Percentiles rank a stretch among this genome's conserved stretches.
phyloP scores from a whole-genome alignment of 1,284 basidiomycete genomes.

The Schizophyllum amplum region DNA sequence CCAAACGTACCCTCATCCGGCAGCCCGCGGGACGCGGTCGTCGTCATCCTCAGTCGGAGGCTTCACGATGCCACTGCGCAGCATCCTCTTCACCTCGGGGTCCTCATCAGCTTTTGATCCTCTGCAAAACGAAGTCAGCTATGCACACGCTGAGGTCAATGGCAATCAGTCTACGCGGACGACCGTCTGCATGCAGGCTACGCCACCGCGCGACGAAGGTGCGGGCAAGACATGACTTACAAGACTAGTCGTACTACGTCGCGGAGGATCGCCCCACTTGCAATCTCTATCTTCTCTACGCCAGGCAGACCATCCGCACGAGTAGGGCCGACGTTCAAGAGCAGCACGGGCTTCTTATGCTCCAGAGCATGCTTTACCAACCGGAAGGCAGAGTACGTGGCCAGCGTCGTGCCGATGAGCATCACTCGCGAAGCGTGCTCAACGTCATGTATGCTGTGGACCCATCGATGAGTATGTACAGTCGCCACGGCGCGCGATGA shows the following conservation, averaged over 20 bases:
- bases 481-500: neutral
- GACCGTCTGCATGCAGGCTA: too few relatives aligned
- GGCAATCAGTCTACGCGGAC: neutral
- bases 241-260: conserved; percentile 49
- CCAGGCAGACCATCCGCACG: conserved; percentile 70
- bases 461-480: neutral
- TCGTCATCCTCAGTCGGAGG: conserved; percentile 33
- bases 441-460: conserved; percentile 30
- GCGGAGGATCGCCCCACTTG: conserved; percentile 60
- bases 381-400: conserved; percentile 89
- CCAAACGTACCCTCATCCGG: conserved; percentile 7
- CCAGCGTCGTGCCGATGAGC: conserved; percentile 81
- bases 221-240: conserved; percentile 30
- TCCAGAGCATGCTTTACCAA: conserved; percentile 72
- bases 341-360: conserved; percentile 65
- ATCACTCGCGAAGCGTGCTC: conserved; percentile 61
- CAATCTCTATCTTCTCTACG: conserved; percentile 71
- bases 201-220: neutral
- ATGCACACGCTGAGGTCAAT: neutral
- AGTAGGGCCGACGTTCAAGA: conserved; percentile 82
- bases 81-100: conserved; percentile 36
- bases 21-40: conserved; percentile 18
- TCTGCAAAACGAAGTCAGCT: conserved; percentile 19
- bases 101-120: conserved; percentile 32
- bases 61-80: conserved; percentile 45